Evolutionary conservation across 805 yeast species (phyloP), one percentile per base, ranked within the genome.

Genomic region (Monosporozyma solicola): DNA sequence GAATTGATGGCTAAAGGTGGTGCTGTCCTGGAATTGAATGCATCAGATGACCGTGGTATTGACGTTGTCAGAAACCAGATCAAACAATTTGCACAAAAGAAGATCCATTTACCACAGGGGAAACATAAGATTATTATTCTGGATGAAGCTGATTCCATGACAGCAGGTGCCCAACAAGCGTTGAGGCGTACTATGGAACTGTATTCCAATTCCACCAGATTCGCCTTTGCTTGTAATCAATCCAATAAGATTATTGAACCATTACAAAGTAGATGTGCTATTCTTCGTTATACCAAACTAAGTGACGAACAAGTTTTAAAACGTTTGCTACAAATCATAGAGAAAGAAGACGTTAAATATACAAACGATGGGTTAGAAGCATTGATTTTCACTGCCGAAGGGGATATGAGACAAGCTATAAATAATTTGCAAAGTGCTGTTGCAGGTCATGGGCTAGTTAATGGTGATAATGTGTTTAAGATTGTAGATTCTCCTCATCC

Each of bases 401-500:
- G 99, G 55, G 99, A 94, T 66, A 92, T 94, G 99, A 82, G 99
- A 68, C 99, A 94, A 69, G 99, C 98, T 0, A 80, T 94, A 48
- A 94, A 94, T 65, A 94, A 94, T 69, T 68, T 94, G 54, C 99
- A 94, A 66, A 84, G 95, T 63, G 90, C 97, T 0, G 92, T 84
- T 33, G 89, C 97, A 0, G 99, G 99, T 2, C 91, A 91, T 71
- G 91, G 86, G 3, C 77, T 87, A 52, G 97, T 94, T n/a, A 87
- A 82, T 63, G 89, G 89, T 48, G 89, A 87, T 43, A 92, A 91
- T 62, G 99, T 94, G 16, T 94, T 90, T 76, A 88, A 86, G 66
- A 87, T 94, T 54, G 98, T 94, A 2, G 99, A 94, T 67, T 85
- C 90, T 51, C 99, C 99, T 2, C 98, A 94, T 70, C 99, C 99